phyloP scores from a whole-genome alignment of 2,329 filamentous ascomycete species.

The Lachnellula arida region DNA sequence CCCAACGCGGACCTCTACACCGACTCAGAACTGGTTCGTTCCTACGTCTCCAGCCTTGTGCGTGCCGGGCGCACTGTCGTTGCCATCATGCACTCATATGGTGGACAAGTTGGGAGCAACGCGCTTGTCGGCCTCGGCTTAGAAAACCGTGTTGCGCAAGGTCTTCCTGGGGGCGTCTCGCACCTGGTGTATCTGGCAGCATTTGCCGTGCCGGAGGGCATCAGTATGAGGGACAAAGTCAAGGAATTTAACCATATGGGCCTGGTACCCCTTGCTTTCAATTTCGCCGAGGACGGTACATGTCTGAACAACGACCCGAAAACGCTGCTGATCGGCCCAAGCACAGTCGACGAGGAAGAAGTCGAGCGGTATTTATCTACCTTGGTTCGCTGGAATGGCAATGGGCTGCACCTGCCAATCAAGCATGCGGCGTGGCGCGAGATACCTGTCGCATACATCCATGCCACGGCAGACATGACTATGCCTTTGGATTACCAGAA shows the following conservation, averaged over 20 bases:
- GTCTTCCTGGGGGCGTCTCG: slow-evolving; percentile 2
- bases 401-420: slow-evolving; percentile 4
- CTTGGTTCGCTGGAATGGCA: slow-evolving; percentile 10
- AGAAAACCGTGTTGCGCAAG: neutral
- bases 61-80: slow-evolving; percentile 1
- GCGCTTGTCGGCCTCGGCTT: slow-evolving; percentile 2
- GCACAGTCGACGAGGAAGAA: neutral
- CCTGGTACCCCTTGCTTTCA: slow-evolving; percentile 7
- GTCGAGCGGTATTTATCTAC: neutral
- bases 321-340: slow-evolving; percentile 2
- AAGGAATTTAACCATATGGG: slow-evolving; percentile 8
- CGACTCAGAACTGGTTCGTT: slow-evolving; percentile 4
- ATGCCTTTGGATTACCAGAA: slow-evolving; percentile 11
- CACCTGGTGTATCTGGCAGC: slow-evolving; percentile 8
- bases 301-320: slow-evolving; percentile 4
- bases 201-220: slow-evolving; percentile 3
- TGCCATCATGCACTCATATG: slow-evolving; percentile 12
- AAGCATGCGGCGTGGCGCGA: slow-evolving; percentile 11
- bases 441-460: slow-evolving; percentile 8
- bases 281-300: slow-evolving; percentile 8
- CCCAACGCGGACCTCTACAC: slow-evolving; percentile 8
- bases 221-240: slow-evolving; percentile 9
- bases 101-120: slow-evolving; percentile 12
- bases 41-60: slow-evolving; percentile 4
- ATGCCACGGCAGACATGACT: slow-evolving; percentile 7